Evolutionary conservation across 805 yeast species (phyloP), one percentile per base, ranked within the genome.

Genomic region (Metschnikowia aberdeeniae): DNA sequence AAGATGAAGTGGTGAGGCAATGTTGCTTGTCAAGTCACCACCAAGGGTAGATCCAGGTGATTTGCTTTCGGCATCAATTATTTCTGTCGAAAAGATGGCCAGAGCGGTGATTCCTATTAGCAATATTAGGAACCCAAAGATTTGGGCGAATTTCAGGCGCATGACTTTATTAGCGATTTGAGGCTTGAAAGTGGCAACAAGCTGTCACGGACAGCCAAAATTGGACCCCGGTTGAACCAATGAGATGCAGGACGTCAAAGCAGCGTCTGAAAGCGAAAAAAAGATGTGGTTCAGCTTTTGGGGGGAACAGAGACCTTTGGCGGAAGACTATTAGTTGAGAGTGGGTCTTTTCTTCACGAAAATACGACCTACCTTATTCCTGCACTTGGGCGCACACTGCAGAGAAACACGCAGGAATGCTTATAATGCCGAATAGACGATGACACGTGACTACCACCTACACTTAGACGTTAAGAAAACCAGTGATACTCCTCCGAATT

Each of bases 1-100:
- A 5, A 60, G 47, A 38, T 68, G 69, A n/a, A 68, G 49, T 1
- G 75, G 75, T 12, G 62, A 51, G 14, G 64, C 47, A 42, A 54
- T 52, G 20, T 59, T 50, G 45, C 44, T 43, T 32, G 34, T 27
- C 8, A 34, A 4, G 22, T 34, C 38, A 8, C 38, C 30, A 20
- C 32, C 9, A 4, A 14, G 10, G 9, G 40, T 27, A 6, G 40
- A 4, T 30, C 27, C 34, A 17, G 26, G 5, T n/a, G 6, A 32
- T 3, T 19, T 14, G 13, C 19, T 9, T 19, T n/a, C 19, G 20
- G 8, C 19, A 28, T 17, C 40, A 4, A 19, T 11, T 5, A 14
- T 20, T 9, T 20, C 13, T 11, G 17, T 9, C 17, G 34, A 17
- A 6, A 29, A 29, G 13, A n/a, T 28, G 27, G 28, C 34, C n/a